Conservation (phyloP, 1,284 basidiomycete species). For the Cutaneotrichosporon curvatum region DNA sequence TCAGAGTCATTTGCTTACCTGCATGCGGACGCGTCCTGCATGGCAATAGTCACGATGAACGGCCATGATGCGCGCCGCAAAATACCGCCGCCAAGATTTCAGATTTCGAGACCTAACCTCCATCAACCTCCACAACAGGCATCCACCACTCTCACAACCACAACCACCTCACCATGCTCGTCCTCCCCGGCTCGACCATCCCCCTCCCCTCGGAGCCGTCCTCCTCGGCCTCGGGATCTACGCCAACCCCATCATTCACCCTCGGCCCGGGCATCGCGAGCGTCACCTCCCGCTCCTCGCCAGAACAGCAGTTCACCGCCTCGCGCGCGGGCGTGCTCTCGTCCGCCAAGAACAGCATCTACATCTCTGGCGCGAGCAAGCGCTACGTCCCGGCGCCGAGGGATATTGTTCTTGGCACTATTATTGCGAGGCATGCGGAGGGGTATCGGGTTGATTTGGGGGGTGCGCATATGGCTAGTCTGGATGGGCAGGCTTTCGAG, state of each 20-base stretch:
- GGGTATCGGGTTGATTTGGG: slow-evolving; percentile 52
- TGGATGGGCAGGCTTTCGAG: slow-evolving; percentile 52
- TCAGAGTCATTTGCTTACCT: no score
- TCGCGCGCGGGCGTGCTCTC: slow-evolving; percentile 36
- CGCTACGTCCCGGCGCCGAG: slow-evolving; percentile 48
- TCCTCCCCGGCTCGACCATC: slow-evolving; percentile 42
- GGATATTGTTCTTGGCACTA: slow-evolving; percentile 50
- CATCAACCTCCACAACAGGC: no score
- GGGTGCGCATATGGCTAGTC: slow-evolving; percentile 44
- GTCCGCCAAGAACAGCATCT: slow-evolving; percentile 27
- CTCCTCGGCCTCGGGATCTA: no score
- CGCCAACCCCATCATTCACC: slow-evolving; percentile 25
- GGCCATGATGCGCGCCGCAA: no score
- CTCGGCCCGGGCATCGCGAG: slow-evolving; percentile 39
- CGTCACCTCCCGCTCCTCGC: slow-evolving; percentile 15
- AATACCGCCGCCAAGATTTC: no score
- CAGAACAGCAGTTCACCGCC: slow-evolving; percentile 23
- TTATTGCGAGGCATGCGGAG: slow-evolving; percentile 48
- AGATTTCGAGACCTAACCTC: no score
- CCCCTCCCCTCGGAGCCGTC: slow-evolving; percentile 13
- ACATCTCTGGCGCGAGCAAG: slow-evolving; percentile 42
- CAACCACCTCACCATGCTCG: slow-evolving; percentile 18
- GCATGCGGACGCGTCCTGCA: no score
- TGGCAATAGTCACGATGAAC: no score
- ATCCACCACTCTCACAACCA: no score